Base-by-base conservation (phyloP, 768 basidiomycete genomes). In the Podaxis pistillaris region DNA sequence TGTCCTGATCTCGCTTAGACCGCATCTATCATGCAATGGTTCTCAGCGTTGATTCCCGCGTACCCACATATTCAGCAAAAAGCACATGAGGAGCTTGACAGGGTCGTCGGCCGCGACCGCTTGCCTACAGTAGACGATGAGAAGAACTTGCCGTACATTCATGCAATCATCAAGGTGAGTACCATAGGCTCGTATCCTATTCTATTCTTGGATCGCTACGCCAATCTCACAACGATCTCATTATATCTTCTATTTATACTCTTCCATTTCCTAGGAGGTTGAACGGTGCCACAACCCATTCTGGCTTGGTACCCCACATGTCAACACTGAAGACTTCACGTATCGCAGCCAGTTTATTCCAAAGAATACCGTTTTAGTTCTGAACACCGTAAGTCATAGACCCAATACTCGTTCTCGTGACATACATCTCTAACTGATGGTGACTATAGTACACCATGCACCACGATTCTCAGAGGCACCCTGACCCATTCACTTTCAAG, bases 321-420 rank as follows among this genome's bases (percentile, higher is more conserved):
- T 69, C n/a, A 71, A 70, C 46, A 72, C 69, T 1, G 66, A 77
- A 36, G 79, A 81, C 64, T 78, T 79, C 66, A 75, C 73, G 0
- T 81, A 80, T 64, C 67, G 70, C 4, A 79, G 78, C 13, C 66
- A 75, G 56, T 76, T 73, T 63, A 77, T 81, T 37, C 79, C 79
- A 0, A 76, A 76, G 58, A 73, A 77, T 37, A 73, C 77, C 0
- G 73, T 76, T 19, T 56, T 81, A 0, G 67, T 81, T n/a, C 58
- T 77, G 30, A 81, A 81, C 64, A 73, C 74, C 3, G 75, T 73
- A 65, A 62, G 49, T 13, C 26, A 22, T 22, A 19, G 19, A 19
- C 44, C 19, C 44, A 17, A 19, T 9, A 22, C 33, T 33, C 8
- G 33, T 9, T 33, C 33, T 33, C n/a, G 5, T 46, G n/a, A 17